Conservation (phyloP, 805 yeast genomes). For the Hanseniaspora occidentalis region DNA sequence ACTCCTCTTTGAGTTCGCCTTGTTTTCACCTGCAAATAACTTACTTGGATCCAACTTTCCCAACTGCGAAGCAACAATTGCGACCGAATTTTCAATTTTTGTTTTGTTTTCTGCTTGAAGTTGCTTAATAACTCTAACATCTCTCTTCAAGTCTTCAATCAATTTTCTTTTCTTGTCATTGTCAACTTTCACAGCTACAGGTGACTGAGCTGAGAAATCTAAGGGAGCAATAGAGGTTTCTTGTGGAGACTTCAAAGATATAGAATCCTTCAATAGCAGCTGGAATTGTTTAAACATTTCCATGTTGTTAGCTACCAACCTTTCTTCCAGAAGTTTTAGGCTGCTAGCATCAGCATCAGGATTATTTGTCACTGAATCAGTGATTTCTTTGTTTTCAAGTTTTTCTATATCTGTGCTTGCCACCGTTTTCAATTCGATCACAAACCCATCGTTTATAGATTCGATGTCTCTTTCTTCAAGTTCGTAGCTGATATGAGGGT, state of each 20-base stretch:
- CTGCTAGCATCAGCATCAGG: too few relatives aligned
- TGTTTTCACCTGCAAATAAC: conserved; percentile 16
- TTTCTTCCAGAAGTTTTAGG: not conserved
- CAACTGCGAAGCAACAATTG: conserved; percentile 32
- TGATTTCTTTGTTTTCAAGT: not conserved
- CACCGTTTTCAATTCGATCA: conserved; percentile 35
- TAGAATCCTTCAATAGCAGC: not conserved
- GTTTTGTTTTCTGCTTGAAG: conserved; percentile 34
- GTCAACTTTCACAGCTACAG: not conserved
- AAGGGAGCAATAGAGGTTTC: not conserved
- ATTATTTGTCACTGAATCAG: too few relatives aligned
- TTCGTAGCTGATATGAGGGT: conserved; percentile 54
- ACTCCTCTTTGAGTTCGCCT: not conserved
- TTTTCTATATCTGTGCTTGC: not conserved
- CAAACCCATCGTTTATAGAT: conserved; percentile 47
- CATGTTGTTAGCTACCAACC: not conserved
- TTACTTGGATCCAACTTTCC: conserved; percentile 30
- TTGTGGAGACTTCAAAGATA: not conserved
- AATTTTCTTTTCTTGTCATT: conserved; percentile 16
- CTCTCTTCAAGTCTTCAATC: conserved; percentile 38
- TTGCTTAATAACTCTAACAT: conserved; percentile 47
- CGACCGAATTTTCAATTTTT: conserved; percentile 31
- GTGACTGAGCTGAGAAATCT: not conserved
- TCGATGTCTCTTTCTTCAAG: conserved; percentile 54
- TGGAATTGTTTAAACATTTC: not conserved